Conservation (phyloP, 306 rosid species). For the Quercus ilex region DNA sequence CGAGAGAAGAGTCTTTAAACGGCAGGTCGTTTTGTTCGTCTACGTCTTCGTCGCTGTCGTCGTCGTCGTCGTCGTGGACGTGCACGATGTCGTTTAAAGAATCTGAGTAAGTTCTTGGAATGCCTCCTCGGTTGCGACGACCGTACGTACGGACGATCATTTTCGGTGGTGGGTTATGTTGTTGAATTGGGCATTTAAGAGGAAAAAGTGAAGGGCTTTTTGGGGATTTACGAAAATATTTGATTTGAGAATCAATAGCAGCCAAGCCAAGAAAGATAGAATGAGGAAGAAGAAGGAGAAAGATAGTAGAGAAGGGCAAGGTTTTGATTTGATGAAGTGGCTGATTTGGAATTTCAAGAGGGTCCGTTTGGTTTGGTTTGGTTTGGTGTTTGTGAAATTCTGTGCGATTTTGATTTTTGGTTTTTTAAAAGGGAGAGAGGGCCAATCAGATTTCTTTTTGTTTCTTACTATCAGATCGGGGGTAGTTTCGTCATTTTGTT, state of each 20-base stretch:
- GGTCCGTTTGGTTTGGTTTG: too few relatives aligned
- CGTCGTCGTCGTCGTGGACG: constrained; percentile 41
- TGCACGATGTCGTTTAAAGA: constrained; percentile 64
- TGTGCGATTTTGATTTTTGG: constrained; percentile 11
- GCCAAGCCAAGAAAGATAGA: too few relatives aligned
- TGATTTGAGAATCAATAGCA: not conserved
- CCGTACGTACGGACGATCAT: constrained; percentile 96
- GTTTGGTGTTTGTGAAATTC: constrained; percentile 11
- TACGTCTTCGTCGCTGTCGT: constrained; percentile 48
- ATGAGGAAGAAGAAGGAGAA: not conserved
- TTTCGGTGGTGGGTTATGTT: constrained; percentile 21
- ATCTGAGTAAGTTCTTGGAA: constrained; percentile 59
- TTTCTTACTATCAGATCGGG: not conserved
- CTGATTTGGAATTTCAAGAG: not conserved
- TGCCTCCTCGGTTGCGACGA: constrained; percentile 68
- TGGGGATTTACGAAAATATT: not conserved
- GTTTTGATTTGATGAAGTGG: constrained; percentile 1
- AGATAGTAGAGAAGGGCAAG: not conserved
- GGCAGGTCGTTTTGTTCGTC: constrained; percentile 35
- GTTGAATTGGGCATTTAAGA: constrained; percentile 16
- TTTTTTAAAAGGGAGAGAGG: not conserved
- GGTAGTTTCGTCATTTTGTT: constrained; percentile 1
- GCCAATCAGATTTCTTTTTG: not conserved
- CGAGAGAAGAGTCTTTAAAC: constrained; percentile 36
- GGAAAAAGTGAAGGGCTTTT: constrained; percentile 26